Conservation (phyloP, 805 yeast genomes). For the Cyberlindnera americana region DNA sequence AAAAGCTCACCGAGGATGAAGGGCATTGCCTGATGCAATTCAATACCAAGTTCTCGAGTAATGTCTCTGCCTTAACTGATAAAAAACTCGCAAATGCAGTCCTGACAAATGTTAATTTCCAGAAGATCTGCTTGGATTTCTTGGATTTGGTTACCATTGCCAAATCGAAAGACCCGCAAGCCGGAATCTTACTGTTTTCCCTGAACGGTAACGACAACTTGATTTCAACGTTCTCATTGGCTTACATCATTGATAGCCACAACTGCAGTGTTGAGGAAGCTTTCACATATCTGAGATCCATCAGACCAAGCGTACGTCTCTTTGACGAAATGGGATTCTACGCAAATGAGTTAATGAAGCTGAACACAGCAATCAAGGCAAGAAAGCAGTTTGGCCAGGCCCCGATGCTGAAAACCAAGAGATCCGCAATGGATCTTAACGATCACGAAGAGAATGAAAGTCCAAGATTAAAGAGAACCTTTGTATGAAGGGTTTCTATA, state of each 20-base stretch:
- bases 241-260: constrained; percentile 24
- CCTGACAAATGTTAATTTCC: constrained; percentile 25
- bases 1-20: constrained; percentile 27
- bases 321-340: constrained; percentile 25
- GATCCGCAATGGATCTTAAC: constrained; percentile 24
- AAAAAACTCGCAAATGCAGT: constrained; percentile 24
- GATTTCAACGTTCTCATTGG: constrained; percentile 21
- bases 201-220: constrained; percentile 29
- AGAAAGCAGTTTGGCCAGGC: constrained; percentile 18
- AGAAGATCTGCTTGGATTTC: constrained; percentile 24
- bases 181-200: constrained; percentile 27
- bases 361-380: constrained; percentile 20
- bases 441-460: constrained; percentile 27
- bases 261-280: constrained; percentile 24
- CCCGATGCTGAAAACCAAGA: constrained; percentile 18
- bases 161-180: constrained; percentile 23
- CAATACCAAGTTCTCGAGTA: constrained; percentile 26
- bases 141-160: constrained; percentile 19
- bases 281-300: constrained; percentile 23
- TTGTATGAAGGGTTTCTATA: constrained; percentile 2
- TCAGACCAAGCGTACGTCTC: constrained; percentile 26
- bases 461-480: constrained; percentile 27
- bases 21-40: constrained; percentile 26
- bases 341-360: constrained; percentile 23
- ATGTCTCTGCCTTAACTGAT: constrained; percentile 19